These are phyloP conservation scores for Wickerhamomyces queroliae DNA, from an alignment of 805 yeast genomes.

Conservation along the genomic window DNA sequence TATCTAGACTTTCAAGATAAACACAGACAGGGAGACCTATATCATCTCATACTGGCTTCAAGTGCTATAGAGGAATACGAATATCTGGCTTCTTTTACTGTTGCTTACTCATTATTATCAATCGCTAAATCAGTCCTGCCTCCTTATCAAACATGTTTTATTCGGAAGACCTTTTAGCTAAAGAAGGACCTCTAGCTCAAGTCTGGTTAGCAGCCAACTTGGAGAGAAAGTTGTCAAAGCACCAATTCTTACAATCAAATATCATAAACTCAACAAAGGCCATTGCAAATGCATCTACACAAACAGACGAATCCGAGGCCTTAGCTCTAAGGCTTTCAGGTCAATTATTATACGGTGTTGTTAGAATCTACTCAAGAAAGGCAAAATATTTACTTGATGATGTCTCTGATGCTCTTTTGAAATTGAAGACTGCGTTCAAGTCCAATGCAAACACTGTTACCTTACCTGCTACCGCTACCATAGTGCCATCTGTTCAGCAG, in stretches of 20 bases:
- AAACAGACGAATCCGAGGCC: constrained; percentile 36
- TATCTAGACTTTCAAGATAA: background rate
- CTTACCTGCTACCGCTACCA: constrained; percentile 54
- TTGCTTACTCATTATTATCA: no score
- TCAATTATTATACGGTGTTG: constrained; percentile 81
- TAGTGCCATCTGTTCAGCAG: constrained; percentile 51
- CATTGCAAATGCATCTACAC: constrained; percentile 42
- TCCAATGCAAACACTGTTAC: constrained; percentile 41
- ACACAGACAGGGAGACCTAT: no score
- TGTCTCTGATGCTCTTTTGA: constrained; percentile 68
- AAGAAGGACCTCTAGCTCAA: constrained; percentile 80
- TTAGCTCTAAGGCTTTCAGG: constrained; percentile 80
- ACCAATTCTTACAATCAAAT: constrained; percentile 66
- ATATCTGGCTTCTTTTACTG: no score
- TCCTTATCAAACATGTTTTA: constrained; percentile 44
- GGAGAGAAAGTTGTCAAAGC: constrained; percentile 69
- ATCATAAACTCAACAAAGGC: constrained; percentile 63
- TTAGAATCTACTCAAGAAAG: constrained; percentile 78
- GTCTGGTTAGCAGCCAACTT: constrained; percentile 93
- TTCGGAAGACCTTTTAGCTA: constrained; percentile 49
- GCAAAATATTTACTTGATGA: constrained; percentile 81
- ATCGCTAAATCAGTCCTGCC: no score
- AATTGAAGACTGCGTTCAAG: constrained; percentile 62
- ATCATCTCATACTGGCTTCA: no score
- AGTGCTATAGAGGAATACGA: no score